Percentiles rank a stretch among this genome's conserved stretches.
Evolutionary conservation across 164 flowering plant species (phyloP).

Genomic region (Berberis vulgaris): DNA sequence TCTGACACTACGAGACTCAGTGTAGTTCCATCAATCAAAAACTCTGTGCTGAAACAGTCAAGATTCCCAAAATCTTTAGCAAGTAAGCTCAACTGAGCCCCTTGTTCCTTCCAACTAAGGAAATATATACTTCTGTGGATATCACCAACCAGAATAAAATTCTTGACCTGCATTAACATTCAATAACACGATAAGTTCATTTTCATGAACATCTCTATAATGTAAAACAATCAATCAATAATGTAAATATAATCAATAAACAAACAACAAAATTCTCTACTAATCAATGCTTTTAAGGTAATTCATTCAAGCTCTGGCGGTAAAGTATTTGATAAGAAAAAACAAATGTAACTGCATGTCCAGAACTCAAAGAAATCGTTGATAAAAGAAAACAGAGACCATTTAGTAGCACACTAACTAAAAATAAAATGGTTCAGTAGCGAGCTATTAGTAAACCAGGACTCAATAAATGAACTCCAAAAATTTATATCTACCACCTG

Average conservation of each 20-base stretch:
- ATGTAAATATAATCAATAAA: not conserved
- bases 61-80: conserved; percentile 96
- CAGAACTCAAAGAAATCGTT: no score
- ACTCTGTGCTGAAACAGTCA: conserved; percentile 90
- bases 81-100: conserved; percentile 76
- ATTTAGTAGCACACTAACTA: no score
- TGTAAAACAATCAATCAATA: not conserved
- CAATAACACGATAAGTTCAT: not conserved
- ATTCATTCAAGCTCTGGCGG: no score
- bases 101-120: conserved; percentile 97
- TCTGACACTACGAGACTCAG: conserved; percentile 88
- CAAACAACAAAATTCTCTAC: not conserved
- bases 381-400: no score
- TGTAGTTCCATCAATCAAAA: conserved; percentile 92
- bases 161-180: conserved; percentile 65
- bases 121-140: conserved; percentile 94
- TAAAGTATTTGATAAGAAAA: no score
- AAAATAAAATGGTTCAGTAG: no score
- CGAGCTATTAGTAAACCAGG: no score
- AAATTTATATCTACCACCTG: no score
- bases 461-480: no score
- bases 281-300: no score
- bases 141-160: conserved; percentile 85
- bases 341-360: no score
- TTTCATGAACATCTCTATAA: not conserved